phyloP scores from a whole-genome alignment of 352 stramenopile genomes.

The Vaucheria bursata region DNA sequence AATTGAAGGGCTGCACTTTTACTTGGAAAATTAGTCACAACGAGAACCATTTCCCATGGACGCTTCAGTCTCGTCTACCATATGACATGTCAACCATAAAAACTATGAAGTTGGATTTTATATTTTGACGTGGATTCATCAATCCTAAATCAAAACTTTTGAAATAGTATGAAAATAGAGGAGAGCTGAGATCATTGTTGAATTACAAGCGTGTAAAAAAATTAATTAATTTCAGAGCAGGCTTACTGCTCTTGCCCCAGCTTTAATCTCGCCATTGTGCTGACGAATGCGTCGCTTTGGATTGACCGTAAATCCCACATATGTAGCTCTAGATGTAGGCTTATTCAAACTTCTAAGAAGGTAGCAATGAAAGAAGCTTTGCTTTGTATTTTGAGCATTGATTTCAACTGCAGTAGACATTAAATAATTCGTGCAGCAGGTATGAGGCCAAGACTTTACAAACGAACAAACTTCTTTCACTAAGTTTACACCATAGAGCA shows the following conservation, averaged over 20 bases:
- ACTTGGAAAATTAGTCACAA: slow-evolving; percentile 60
- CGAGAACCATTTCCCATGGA: slow-evolving; percentile 57
- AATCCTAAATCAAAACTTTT: background rate
- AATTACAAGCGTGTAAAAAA: background rate
- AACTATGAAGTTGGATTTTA: background rate
- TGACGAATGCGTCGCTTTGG: slow-evolving; percentile 34
- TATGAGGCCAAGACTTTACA: no score
- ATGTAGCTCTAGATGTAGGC: slow-evolving; percentile 19
- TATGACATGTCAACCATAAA: background rate
- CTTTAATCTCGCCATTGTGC: slow-evolving; percentile 43
- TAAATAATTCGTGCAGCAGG: no score
- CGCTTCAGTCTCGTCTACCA: slow-evolving; percentile 45
- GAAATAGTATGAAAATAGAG: background rate
- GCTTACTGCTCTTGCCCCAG: slow-evolving; percentile 28
- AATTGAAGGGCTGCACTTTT: slow-evolving; percentile 64
- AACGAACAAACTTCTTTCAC: no score
- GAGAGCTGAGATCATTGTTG: background rate
- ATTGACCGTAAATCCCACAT: slow-evolving; percentile 46
- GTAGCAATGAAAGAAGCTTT: no score
- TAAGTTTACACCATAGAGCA: no score
- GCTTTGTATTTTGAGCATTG: no score
- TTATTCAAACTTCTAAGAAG: slow-evolving; percentile 25
- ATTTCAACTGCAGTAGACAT: no score
- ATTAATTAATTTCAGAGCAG: background rate
- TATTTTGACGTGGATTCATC: background rate